Conservation (phyloP, 768 basidiomycete species). For the Lyophyllum atratum region DNA sequence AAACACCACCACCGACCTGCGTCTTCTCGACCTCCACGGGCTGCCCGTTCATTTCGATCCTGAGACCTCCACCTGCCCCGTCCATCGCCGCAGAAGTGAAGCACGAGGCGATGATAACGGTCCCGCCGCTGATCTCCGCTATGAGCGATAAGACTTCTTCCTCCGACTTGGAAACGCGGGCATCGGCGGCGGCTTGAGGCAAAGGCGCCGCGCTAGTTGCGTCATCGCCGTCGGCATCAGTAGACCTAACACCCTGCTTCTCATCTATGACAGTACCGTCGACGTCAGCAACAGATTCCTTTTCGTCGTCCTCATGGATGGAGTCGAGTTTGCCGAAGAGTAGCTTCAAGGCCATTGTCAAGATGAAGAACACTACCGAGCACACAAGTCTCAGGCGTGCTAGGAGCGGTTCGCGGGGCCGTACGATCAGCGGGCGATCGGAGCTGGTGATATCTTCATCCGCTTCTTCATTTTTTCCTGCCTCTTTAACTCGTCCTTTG, state of each 20-base stretch:
- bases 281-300: neutral
- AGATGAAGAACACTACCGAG: neutral
- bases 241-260: neutral
- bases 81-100: neutral
- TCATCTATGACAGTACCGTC: neutral
- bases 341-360: neutral
- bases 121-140: conserved; percentile 17
- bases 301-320: neutral
- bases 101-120: conserved; percentile 19
- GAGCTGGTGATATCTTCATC: neutral
- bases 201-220: neutral
- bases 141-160: conserved; percentile 8
- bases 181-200: neutral
- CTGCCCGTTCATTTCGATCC: conserved; percentile 29
- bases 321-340: conserved; percentile 8
- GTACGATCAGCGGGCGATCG: neutral
- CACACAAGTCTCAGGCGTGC: neutral
- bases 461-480: neutral
- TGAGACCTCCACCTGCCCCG: conserved; percentile 9
- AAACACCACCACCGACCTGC: conserved; percentile 15
- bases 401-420: neutral
- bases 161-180: neutral
- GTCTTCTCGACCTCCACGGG: conserved; percentile 19
- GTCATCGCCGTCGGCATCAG: neutral
- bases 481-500: neutral